Percentiles rank a stretch among this genome's conserved stretches.
Conservation (phyloP, 108 stramenopile species). For the Nitzschia sp. region DNA sequence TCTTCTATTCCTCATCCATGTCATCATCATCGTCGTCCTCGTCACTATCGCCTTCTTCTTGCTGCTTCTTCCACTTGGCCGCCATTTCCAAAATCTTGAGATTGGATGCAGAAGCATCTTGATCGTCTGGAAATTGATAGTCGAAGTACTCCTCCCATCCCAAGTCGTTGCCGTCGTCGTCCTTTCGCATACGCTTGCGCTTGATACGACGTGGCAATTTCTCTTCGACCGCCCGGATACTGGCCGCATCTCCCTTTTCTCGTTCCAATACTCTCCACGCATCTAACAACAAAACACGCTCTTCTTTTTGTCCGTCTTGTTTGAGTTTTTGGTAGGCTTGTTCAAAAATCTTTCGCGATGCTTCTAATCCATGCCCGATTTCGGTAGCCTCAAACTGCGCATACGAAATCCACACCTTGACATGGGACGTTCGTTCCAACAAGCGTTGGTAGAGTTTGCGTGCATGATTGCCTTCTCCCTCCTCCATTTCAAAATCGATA, state of each 20-base stretch:
- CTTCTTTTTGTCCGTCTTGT: constrained; percentile 85
- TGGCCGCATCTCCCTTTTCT: constrained; percentile 64
- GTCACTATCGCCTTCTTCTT: constrained; percentile 50
- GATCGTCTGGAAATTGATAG: constrained; percentile 97
- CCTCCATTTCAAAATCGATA: constrained; percentile 97
- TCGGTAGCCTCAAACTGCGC: constrained; percentile 80
- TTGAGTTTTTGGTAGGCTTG: constrained; percentile 90
- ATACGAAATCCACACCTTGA: constrained; percentile 90
- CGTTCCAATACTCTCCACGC: constrained; percentile 96
- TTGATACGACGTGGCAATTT: constrained; percentile 93
- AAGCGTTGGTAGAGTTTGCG: constrained; percentile 91
- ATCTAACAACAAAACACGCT: constrained; percentile 93
- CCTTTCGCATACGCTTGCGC: constrained; percentile 90
- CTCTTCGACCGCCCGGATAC: constrained; percentile 72
- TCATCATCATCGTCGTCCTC: constrained; percentile 43
- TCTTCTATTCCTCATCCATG: constrained; percentile 34
- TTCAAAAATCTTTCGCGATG: constrained; percentile 76
- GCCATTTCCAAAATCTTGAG: constrained; percentile 97
- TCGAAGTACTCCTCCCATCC: constrained; percentile 99
- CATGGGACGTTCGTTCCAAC: constrained; percentile 92
- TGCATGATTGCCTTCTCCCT: constrained; percentile 76
- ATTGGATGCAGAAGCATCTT: constrained; percentile 71
- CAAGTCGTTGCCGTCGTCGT: constrained; percentile 81
- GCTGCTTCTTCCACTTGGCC: constrained; percentile 92
- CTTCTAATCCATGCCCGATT: constrained; percentile 66